Conservation (phyloP, 352 stramenopile genomes). For the Phytopythium montanum region DNA sequence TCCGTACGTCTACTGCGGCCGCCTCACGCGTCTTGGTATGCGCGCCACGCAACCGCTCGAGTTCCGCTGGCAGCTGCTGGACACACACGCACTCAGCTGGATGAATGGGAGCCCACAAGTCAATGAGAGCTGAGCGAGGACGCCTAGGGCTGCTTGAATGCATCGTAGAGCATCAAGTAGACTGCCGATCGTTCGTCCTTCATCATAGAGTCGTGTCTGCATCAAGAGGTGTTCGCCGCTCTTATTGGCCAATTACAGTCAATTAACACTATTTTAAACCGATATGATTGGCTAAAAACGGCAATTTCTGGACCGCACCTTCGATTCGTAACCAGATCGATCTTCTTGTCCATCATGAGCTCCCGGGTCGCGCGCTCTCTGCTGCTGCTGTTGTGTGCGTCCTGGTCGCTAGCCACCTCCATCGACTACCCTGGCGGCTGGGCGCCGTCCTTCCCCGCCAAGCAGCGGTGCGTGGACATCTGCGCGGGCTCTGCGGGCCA, state of each 20-base stretch:
- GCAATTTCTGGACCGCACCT: no score
- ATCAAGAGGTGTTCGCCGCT: no score
- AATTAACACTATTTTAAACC: no score
- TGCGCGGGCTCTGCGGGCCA: constrained; percentile 15
- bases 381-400: constrained; percentile 3
- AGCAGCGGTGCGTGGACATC: constrained; percentile 43
- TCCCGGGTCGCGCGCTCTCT: background rate
- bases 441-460: constrained; percentile 9
- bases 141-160: no score
- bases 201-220: no score
- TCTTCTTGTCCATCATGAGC: constrained; percentile 1
- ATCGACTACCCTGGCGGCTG: constrained; percentile 49
- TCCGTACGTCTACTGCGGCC: constrained; percentile 67
- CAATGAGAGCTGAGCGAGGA: no score
- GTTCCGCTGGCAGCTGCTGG: constrained; percentile 67
- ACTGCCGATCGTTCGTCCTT: no score
- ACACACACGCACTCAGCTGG: constrained; percentile 25
- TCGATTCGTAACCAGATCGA: background rate
- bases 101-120: background rate
- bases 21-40: constrained; percentile 47
- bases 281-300: no score
- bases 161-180: no score
- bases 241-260: no score
- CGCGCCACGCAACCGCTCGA: constrained; percentile 26
- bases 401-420: background rate